Evolutionary conservation across 768 basidiomycete species (phyloP).

Genomic region (Suillus luteus): DNA sequence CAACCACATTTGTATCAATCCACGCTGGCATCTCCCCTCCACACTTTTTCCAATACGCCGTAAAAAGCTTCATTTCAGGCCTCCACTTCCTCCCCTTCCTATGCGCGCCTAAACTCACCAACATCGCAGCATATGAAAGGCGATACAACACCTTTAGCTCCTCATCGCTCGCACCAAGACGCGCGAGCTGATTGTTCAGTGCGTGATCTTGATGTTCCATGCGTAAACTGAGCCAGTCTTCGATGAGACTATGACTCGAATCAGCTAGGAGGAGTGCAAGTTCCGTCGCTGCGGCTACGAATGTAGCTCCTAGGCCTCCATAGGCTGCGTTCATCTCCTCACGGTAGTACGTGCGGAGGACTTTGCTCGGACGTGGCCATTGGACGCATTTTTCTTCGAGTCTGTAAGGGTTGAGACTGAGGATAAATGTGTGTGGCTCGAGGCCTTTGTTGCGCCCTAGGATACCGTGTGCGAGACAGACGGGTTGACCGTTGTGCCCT

Average conservation of each 20-base stretch:
- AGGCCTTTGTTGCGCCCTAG: slow-evolving; percentile 10
- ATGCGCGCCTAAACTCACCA: slow-evolving; percentile 11
- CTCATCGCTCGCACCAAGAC: slow-evolving; percentile 5
- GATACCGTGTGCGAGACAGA: slow-evolving; percentile 8
- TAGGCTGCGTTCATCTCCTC: slow-evolving; percentile 5
- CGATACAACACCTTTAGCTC: slow-evolving; percentile 2
- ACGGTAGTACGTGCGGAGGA: slow-evolving; percentile 2
- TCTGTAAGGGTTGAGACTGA: neutral
- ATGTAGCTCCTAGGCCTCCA: neutral
- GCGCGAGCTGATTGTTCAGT: neutral
- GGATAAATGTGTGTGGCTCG: neutral
- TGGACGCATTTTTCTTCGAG: slow-evolving; percentile 7
- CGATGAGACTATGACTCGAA: slow-evolving; percentile 8
- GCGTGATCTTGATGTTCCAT: slow-evolving; percentile 8
- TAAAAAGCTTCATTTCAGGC: slow-evolving; percentile 3
- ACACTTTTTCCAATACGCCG: slow-evolving; percentile 3
- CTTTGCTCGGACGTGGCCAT: slow-evolving; percentile 5
- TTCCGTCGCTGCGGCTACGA: slow-evolving; percentile 3
- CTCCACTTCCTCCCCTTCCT: slow-evolving; percentile 4
- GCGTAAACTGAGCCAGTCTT: slow-evolving; percentile 4
- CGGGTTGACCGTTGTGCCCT: slow-evolving; percentile 2
- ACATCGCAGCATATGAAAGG: slow-evolving; percentile 8
- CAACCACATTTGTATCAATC: slow-evolving; percentile 11
- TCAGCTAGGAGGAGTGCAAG: slow-evolving; percentile 4
- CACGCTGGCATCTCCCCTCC: neutral